Evolutionary conservation across 202 grass and related monocot genomes (phyloP), one percentile per base, ranked within the genome.

Genomic region (Zoysia matrella): DNA sequence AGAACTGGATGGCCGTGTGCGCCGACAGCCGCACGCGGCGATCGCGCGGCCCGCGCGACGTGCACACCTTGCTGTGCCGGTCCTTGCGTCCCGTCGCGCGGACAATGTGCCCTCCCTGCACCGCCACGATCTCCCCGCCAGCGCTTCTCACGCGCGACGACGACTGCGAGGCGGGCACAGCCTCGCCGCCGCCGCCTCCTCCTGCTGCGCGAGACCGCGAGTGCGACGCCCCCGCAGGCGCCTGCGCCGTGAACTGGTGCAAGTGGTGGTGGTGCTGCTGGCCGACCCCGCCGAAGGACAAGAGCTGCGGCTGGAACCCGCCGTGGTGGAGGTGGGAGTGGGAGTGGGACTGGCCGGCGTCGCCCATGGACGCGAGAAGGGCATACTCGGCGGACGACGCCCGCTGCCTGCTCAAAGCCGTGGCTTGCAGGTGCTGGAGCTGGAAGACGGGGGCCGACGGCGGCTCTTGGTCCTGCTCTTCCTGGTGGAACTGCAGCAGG

Each of bases 301-400:
- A 55, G 56, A 84, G 86, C 55, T 90, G 85, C 12, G 73, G 55
- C 60, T 83, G 88, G 71, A 86, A 65, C 2, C 60, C 71, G 74
- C 88, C 83, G 71, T 80, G 77, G 52, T 80, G 80, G 14, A 82
- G 84, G 53, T 83, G 80, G 60, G 80, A 77, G 14, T 88, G 90
- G 75, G 82, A 85, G 10, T 88, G 82, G 22, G 22, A 22, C 13
- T 88, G 82, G 61, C 84, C 87, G 55, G 86, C 79, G 22, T 22
- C 22, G 22, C 22, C 22, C 22, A 22, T 22, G 22, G 22, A 22
- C 22, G 22, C 22, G 22, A 91, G 87, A 75, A 81, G 86, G 82
- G 90, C 92, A 95, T 99, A 96, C 79, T 96, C 93, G 69, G 94
- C 76, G 81, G 91, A 81, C 8, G 82, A 65, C 43, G 80, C 81